Percentiles rank a stretch among this genome's conserved stretches.
These are phyloP conservation scores for Gnaphalium uliginosum DNA, from an alignment of 129 eudicot genomes.

Conservation along the genomic window DNA sequence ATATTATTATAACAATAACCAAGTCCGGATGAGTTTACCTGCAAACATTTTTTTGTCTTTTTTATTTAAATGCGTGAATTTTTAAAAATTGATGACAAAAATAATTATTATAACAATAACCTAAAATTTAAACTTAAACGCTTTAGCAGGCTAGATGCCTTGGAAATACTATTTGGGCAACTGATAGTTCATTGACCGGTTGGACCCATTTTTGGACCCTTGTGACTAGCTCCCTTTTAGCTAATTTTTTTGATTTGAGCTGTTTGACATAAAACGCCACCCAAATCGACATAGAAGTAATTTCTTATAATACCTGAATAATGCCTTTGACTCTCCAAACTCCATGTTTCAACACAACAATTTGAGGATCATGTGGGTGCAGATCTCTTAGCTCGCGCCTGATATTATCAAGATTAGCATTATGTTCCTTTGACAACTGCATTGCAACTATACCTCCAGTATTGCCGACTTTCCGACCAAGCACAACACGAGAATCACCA, in stretches of 20 bases:
- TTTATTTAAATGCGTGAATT: too few relatives aligned
- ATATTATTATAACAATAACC: too few relatives aligned
- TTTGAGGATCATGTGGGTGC: slow-evolving; percentile 72
- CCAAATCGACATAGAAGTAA: neutral
- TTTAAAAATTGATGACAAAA: too few relatives aligned
- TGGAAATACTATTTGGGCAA: too few relatives aligned
- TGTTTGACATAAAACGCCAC: neutral
- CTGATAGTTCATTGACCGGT: too few relatives aligned
- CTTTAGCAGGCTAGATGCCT: too few relatives aligned
- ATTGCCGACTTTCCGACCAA: slow-evolving; percentile 48
- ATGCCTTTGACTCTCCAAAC: slow-evolving; percentile 38
- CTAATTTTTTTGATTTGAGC: neutral
- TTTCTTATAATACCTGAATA: slow-evolving; percentile 53
- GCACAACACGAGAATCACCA: slow-evolving; percentile 69
- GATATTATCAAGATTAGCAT: slow-evolving; percentile 53
- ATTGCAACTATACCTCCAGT: slow-evolving; percentile 49
- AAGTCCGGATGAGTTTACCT: neutral
- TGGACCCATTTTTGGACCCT: neutral
- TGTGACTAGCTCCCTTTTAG: neutral
- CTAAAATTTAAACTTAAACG: too few relatives aligned
- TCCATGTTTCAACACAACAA: slow-evolving; percentile 61
- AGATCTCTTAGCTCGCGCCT: slow-evolving; percentile 52
- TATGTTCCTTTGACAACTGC: slow-evolving; percentile 66
- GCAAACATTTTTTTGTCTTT: neutral
- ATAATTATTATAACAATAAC: too few relatives aligned